Conservation (phyloP, 305 asterid genomes). For the Salvia sclarea region DNA sequence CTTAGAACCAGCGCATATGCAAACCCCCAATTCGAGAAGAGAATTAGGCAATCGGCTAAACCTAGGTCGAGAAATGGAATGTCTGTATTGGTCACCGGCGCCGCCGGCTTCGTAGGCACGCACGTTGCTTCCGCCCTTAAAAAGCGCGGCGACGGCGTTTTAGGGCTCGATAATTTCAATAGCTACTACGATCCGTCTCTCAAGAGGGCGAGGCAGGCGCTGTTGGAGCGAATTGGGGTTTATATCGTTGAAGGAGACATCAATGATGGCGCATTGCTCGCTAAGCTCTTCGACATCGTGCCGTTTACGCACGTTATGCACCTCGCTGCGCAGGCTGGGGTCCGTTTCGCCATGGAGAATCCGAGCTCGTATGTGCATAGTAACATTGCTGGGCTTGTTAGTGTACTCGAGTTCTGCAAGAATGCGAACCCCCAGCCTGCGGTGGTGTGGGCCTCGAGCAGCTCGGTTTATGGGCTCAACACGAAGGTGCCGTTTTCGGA, state of each 20-base stretch:
- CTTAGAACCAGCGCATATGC: constrained; percentile 43
- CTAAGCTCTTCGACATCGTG: constrained; percentile 52
- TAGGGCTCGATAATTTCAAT: constrained; percentile 65
- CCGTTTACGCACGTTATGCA: constrained; percentile 65
- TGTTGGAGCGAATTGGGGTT: constrained; percentile 49
- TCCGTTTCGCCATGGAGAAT: constrained; percentile 67
- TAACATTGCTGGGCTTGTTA: constrained; percentile 67
- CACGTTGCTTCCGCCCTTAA: constrained; percentile 62
- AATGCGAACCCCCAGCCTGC: constrained; percentile 69
- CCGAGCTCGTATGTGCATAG: constrained; percentile 64
- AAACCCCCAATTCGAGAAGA: constrained; percentile 54
- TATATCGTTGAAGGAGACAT: constrained; percentile 70
- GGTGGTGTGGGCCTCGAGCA: constrained; percentile 74
- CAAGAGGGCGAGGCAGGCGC: constrained; percentile 55
- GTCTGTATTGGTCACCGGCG: constrained; percentile 59
- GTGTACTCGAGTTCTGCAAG: constrained; percentile 56
- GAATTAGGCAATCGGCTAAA: constrained; percentile 51
- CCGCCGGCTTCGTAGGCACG: constrained; percentile 67
- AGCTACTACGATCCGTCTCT: constrained; percentile 60
- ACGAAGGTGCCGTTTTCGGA: constrained; percentile 66
- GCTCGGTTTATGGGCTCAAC: constrained; percentile 65
- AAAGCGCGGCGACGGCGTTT: constrained; percentile 61
- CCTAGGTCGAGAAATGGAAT: constrained; percentile 52
- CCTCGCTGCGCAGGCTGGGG: constrained; percentile 71
- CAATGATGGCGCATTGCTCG: constrained; percentile 45